Conservation (phyloP, 2,329 filamentous ascomycete genomes). For the Fusarium sp. region DNA sequence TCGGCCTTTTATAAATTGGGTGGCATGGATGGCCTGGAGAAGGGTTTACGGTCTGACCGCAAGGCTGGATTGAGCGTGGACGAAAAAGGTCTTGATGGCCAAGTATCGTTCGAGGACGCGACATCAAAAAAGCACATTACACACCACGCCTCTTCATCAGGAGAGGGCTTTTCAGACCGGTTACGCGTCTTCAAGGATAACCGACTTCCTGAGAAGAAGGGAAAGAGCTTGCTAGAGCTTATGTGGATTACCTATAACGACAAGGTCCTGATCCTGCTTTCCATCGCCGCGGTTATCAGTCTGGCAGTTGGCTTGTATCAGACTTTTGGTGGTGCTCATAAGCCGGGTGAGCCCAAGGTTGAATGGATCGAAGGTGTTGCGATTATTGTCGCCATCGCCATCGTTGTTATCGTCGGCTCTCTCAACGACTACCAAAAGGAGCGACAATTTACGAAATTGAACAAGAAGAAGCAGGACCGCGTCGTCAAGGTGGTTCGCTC, state of each 20-base stretch:
- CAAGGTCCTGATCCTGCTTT: conserved; percentile 80
- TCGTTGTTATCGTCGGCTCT: conserved; percentile 81
- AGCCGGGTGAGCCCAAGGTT: conserved; percentile 63
- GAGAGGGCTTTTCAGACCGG: conserved; percentile 65
- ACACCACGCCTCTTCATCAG: conserved; percentile 11
- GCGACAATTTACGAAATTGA: conserved; percentile 80
- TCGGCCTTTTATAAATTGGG: conserved; percentile 84
- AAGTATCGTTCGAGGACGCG: conserved; percentile 78
- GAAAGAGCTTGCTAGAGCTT: conserved; percentile 76
- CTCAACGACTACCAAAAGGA: conserved; percentile 86
- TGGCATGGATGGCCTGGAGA: conserved; percentile 81
- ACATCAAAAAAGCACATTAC: conserved; percentile 51
- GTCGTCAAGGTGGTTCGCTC: conserved; percentile 77
- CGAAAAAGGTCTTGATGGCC: conserved; percentile 73
- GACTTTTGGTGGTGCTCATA: conserved; percentile 71
- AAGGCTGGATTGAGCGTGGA: conserved; percentile 80
- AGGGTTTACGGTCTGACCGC: conserved; percentile 78
- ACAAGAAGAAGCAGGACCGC: conserved; percentile 82
- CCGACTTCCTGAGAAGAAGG: conserved; percentile 77
- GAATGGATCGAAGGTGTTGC: conserved; percentile 87
- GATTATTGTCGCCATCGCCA: conserved; percentile 82
- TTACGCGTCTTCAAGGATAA: conserved; percentile 79
- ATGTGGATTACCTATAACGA: conserved; percentile 89
- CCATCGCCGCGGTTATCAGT: conserved; percentile 76
- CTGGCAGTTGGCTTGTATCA: conserved; percentile 81